Evolutionary conservation across 1,139 yeast genomes (phyloP).

Genomic region (Blastobotrys capitulatus): DNA sequence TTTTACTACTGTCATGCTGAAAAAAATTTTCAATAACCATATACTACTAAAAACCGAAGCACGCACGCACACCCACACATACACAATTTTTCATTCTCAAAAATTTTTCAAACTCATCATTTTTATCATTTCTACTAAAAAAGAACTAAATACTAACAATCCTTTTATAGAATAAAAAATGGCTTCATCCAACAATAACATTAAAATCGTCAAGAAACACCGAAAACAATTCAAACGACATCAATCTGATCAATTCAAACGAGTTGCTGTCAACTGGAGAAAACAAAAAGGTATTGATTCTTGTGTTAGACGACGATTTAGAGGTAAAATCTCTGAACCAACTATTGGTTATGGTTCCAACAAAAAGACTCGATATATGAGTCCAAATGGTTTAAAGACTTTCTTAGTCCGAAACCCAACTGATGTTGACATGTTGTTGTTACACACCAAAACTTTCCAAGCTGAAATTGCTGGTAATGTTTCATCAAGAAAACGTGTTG

Average conservation of each 20-base stretch:
- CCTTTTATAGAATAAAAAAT: constrained; percentile 43
- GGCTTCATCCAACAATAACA: constrained; percentile 99
- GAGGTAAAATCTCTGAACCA: constrained; percentile 99
- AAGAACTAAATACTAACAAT: neutral
- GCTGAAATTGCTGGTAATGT: constrained; percentile 99
- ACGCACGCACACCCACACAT: too few species aligned
- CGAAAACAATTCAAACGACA: constrained; percentile 95
- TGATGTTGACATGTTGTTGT: constrained; percentile 91
- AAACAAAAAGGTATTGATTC: constrained; percentile 99
- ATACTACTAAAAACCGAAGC: too few species aligned
- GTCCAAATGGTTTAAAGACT: constrained; percentile 98
- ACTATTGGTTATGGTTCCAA: constrained; percentile 99
- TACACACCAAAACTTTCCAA: constrained; percentile 98
- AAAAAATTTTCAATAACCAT: too few species aligned
- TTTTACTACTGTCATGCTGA: too few species aligned
- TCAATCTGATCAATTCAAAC: constrained; percentile 99
- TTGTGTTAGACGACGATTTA: constrained; percentile 99
- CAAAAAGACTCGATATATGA: constrained; percentile 95
- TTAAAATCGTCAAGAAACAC: constrained; percentile 99
- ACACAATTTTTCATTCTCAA: too few species aligned
- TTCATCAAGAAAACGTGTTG: constrained; percentile 97
- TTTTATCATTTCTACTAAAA: too few species aligned
- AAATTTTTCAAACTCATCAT: too few species aligned
- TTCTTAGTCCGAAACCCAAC: constrained; percentile 87
- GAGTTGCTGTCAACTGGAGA: constrained; percentile 97